Conservation (phyloP, 306 rosid species). For the Chamaecrista fasciculata region DNA sequence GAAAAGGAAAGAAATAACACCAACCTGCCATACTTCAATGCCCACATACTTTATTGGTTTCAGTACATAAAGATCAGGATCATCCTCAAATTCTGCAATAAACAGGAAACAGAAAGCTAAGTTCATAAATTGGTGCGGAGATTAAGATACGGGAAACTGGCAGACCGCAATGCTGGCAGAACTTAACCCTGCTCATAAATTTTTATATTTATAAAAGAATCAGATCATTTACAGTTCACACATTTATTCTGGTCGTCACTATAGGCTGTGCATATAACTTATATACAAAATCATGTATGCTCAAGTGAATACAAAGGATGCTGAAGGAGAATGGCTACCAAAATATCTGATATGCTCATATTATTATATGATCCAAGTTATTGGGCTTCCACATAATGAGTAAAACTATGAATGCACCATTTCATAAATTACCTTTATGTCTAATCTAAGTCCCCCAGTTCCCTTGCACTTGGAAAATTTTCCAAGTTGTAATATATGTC, state of each 20-base stretch:
- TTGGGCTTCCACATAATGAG: background rate
- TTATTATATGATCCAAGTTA: background rate
- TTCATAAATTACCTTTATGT: background rate
- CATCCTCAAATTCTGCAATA: constrained; percentile 86
- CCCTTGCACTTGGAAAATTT: background rate
- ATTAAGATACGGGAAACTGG: background rate
- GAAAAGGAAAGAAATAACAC: constrained; percentile 12
- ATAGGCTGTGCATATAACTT: background rate
- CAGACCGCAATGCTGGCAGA: background rate
- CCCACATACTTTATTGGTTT: constrained; percentile 93
- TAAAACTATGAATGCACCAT: background rate
- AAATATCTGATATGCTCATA: background rate
- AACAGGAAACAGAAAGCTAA: constrained; percentile 10
- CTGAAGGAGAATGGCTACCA: constrained; percentile 3
- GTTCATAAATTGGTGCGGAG: background rate
- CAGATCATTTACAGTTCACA: background rate
- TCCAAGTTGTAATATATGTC: background rate
- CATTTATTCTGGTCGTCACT: background rate
- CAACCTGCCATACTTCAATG: constrained; percentile 98
- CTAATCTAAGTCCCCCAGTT: background rate
- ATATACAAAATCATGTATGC: background rate
- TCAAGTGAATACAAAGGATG: constrained; percentile 22
- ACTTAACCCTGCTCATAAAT: background rate
- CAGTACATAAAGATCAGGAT: constrained; percentile 81
- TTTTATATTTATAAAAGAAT: background rate